Evolutionary conservation across 164 flowering plant genomes (phyloP).

Genomic region (Brasenia schreberi): DNA sequence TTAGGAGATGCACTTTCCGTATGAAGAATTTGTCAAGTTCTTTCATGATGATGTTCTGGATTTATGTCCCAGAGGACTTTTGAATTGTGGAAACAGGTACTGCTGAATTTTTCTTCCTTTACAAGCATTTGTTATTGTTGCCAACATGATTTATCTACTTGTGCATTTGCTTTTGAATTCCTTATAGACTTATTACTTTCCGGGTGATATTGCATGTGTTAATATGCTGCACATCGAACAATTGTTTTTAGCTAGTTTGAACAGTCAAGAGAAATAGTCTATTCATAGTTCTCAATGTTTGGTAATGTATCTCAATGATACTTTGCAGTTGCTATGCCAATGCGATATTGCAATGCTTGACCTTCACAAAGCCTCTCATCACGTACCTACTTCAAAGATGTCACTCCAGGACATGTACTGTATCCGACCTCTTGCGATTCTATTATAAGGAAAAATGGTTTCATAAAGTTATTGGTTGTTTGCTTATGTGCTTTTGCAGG

Average conservation of each 20-base stretch:
- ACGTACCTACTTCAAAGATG: slow-evolving; percentile 49
- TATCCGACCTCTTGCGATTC: neutral
- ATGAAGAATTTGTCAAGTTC: slow-evolving; percentile 61
- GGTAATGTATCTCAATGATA: neutral
- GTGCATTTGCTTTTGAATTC: no score
- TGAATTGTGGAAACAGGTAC: slow-evolving; percentile 91
- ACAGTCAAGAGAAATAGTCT: neutral
- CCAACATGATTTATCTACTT: no score
- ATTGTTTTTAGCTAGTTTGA: no score
- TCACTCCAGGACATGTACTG: slow-evolving; percentile 66
- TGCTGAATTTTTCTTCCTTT: no score
- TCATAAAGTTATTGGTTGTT: neutral
- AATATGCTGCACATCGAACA: no score
- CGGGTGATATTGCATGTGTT: neutral
- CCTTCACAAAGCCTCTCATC: slow-evolving; percentile 69
- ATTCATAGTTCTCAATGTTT: neutral
- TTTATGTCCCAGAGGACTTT: slow-evolving; percentile 66
- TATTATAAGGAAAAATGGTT: neutral
- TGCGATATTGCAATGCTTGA: slow-evolving; percentile 81
- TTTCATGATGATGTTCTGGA: slow-evolving; percentile 42
- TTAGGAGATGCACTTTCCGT: slow-evolving; percentile 68
- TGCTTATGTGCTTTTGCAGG: slow-evolving; percentile 22
- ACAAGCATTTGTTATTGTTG: no score
- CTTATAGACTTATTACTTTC: neutral
- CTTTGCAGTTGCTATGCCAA: slow-evolving; percentile 87